A percentile compares a stretch with the other conserved stretches of the same genome.
These are phyloP conservation scores for Plasmodium ovale DNA, from an alignment of 169 alveolate species.

Conservation along the genomic window DNA sequence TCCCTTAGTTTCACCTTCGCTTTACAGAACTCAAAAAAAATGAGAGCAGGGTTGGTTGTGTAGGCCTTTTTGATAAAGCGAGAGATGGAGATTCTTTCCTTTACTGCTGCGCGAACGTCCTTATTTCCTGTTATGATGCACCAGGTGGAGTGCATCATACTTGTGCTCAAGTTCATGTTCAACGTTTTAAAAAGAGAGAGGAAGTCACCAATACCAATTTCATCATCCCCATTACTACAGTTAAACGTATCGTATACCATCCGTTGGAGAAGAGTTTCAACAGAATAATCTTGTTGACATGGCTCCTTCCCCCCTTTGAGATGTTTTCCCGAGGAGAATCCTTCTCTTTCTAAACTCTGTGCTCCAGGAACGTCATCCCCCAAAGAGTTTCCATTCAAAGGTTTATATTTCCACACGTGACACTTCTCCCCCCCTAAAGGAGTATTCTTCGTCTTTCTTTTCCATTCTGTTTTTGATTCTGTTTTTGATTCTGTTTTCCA, in stretches of 20 bases:
- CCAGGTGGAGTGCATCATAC: conserved; percentile 27
- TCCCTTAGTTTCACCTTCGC: conserved; percentile 26
- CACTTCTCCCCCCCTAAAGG: too few relatives aligned
- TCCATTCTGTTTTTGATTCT: too few relatives aligned
- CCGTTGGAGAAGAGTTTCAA: conserved; percentile 18
- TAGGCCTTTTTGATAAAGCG: conserved; percentile 43
- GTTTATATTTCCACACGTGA: too few relatives aligned
- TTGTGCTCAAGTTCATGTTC: conserved; percentile 11
- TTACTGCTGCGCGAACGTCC: conserved; percentile 12
- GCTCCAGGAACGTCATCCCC: too few relatives aligned
- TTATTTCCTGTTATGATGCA: conserved; percentile 19
- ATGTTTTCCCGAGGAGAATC: background rate
- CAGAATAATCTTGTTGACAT: background rate
- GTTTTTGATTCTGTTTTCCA: too few relatives aligned
- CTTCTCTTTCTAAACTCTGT: too few relatives aligned
- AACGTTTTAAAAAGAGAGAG: conserved; percentile 18
- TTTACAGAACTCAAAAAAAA: conserved; percentile 54
- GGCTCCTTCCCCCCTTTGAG: background rate
- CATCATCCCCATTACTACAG: conserved; percentile 11
- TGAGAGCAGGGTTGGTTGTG: conserved; percentile 44
- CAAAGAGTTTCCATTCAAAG: too few relatives aligned
- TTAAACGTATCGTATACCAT: conserved; percentile 35
- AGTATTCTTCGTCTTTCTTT: too few relatives aligned
- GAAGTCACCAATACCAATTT: conserved; percentile 28
- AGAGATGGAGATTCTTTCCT: conserved; percentile 10